Percentiles rank a stretch among this genome's conserved stretches.
Conservation (phyloP, 768 basidiomycete species). For the Agaricus sinodeliciosus region DNA sequence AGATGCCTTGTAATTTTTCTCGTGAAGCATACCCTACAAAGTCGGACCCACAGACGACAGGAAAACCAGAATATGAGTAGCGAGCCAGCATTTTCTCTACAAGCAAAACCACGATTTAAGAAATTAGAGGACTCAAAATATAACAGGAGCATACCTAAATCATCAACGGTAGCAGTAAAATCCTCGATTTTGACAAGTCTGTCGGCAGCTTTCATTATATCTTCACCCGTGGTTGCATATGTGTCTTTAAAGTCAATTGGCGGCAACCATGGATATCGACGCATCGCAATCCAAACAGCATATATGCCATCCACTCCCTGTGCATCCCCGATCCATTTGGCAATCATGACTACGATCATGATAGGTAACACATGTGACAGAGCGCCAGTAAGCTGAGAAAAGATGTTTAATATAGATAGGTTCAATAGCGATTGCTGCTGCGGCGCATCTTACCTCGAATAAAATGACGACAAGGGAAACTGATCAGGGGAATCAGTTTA, state of each 20-base stretch:
- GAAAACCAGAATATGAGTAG: conserved; percentile 56
- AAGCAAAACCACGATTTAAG: not conserved
- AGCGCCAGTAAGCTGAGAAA: conserved; percentile 63
- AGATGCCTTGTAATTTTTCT: conserved; percentile 36
- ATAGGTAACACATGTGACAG: conserved; percentile 77
- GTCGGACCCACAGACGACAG: conserved; percentile 44
- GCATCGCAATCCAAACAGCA: conserved; percentile 65
- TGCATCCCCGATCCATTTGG: conserved; percentile 74
- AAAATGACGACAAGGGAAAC: conserved; percentile 74
- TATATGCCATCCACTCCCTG: conserved; percentile 67
- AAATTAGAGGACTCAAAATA: not conserved
- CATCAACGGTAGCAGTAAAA: conserved; percentile 36
- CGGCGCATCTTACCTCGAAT: conserved; percentile 45
- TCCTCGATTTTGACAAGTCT: conserved; percentile 49
- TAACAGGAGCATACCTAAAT: conserved; percentile 32
- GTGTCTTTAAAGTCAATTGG: conserved; percentile 55
- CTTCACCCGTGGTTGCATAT: conserved; percentile 52
- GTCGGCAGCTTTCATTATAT: conserved; percentile 49
- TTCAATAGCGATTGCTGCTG: not conserved
- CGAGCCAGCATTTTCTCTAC: conserved; percentile 26
- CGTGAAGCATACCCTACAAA: conserved; percentile 59
- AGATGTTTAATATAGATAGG: not conserved
- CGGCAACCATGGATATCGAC: conserved; percentile 65
- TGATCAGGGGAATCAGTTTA: conserved; percentile 18
- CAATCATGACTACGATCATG: conserved; percentile 73